phyloP scores from a whole-genome alignment of 805 yeast species.

The Kodamaea neixiangensis region DNA sequence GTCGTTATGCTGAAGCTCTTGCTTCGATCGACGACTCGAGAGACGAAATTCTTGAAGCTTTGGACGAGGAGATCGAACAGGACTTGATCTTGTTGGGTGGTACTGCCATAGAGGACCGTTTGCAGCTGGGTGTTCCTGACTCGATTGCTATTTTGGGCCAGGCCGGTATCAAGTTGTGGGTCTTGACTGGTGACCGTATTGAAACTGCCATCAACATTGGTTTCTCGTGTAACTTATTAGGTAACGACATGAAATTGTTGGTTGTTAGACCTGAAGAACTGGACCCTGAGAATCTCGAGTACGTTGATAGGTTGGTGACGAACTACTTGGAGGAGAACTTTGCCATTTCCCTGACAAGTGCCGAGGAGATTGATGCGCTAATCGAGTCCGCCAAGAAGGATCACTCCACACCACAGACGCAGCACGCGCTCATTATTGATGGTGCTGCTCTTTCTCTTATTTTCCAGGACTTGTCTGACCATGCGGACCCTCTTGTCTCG shows the following conservation, averaged over 20 bases:
- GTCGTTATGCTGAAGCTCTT: constrained; percentile 56
- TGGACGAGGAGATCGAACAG: constrained; percentile 63
- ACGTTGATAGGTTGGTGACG: constrained; percentile 43
- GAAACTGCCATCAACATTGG: constrained; percentile 89
- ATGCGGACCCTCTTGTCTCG: constrained; percentile 32
- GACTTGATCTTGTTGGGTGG: constrained; percentile 72
- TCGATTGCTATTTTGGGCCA: constrained; percentile 66
- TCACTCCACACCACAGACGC: constrained; percentile 69
- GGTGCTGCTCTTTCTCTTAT: constrained; percentile 69
- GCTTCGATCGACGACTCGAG: constrained; percentile 56
- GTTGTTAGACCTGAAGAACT: constrained; percentile 55
- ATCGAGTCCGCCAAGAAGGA: constrained; percentile 49
- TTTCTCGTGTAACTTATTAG: constrained; percentile 76
- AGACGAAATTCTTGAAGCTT: constrained; percentile 54
- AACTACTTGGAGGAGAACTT: constrained; percentile 52
- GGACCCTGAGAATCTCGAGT: constrained; percentile 35
- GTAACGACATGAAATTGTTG: constrained; percentile 73
- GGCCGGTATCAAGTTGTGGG: constrained; percentile 87
- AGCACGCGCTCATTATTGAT: constrained; percentile 72
- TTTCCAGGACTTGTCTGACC: constrained; percentile 41
- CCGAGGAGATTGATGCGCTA: constrained; percentile 34
- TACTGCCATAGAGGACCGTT: constrained; percentile 82
- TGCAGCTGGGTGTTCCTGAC: constrained; percentile 87
- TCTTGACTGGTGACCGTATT: constrained; percentile 84
- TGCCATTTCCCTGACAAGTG: constrained; percentile 38